Base-by-base conservation (phyloP, 345 rosid genomes). In the Cardamine chenopodiifolia region DNA sequence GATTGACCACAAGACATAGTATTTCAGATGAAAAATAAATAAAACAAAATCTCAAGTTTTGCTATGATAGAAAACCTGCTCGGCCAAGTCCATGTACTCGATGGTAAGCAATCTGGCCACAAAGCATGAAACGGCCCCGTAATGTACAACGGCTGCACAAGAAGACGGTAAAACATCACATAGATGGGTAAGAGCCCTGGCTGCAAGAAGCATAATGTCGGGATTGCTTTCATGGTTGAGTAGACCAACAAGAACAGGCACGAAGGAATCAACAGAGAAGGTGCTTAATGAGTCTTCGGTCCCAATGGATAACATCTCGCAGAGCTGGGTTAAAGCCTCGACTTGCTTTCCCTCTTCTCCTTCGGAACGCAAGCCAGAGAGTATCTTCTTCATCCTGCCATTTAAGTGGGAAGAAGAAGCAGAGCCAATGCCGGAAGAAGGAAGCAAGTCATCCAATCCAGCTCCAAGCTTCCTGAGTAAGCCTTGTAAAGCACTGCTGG, bases 311-410 rank as follows among this genome's bases (percentile, higher is more conserved):
- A 96, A 83, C 93, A 96, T 92, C 47, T 90, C 99, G 57, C 99
- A 88, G 0, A 96, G 90, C 88, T 96, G 98, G 13, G 99, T 92
- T 74, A 96, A 72, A 7, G 99, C 97, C 85, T 96, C 99, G 72
- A 96, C 97, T 76, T 96, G 99, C 84, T 80, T 96, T 22, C 99
- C 99, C 82, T 92, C 99, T 83, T 92, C 99, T 0, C 98, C 99
- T 28, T 92, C 93, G 0, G 98, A 87, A 9, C 99, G 90, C 86
- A 96, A 74, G 22, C 99, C 98, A 7, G 98, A 77, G 12, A 96
- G 78, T 22, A 96, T 89, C 88, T 96, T 96, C 92, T 96, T 96
- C 80, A 96, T 75, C 75, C 92, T 84, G 40, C 99, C 86, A 0
- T 80, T 89, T 68, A 88, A 91, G 39, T 96, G 99, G 2, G 99